Base-by-base conservation (phyloP, 441 rosid genomes). In the Erodium texanum region DNA sequence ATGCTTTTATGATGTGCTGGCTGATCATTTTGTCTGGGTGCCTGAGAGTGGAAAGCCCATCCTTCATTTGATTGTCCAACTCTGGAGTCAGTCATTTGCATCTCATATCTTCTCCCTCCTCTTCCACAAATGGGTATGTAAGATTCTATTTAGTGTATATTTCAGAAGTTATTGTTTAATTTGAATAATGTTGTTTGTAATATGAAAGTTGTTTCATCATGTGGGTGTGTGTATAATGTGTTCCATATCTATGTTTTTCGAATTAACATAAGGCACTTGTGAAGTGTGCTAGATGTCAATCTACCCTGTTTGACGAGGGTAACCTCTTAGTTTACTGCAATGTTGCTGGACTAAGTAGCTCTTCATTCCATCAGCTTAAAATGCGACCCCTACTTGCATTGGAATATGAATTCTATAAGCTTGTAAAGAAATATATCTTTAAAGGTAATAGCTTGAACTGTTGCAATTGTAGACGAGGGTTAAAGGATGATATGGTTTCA, bases 51-150 rank as follows among this genome's bases (percentile, higher is more conserved):
- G 98, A 27, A 81, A 86, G 54, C 83, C 75, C 54, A 90, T 88
- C 23, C 93, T 94, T 70, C 87, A 92, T 81, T 74, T 88, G 85
- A 87, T 94, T 76, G 88, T 92, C 58, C 99, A 85, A 74, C 91
- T 92, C 0, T 94, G 99, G 99, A 94, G 97, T 79, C 99, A 94
- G 78, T 92, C 94, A 14, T 92, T 92, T 79, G 96, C 96, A 66
- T 92, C 97, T 12, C 89, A 92, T 75, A 86, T 92, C 45, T 94
- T 90, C 71, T 62, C 94, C 69, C 96, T 94, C 24, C 78, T 94
- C 65, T 94, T 94, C 64, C 97, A 92, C 77, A 92, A 94, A 83
- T 88, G 97, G 98, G 99, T 94, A 81, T 24, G 83, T 41, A 8
- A 27, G 67, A 69, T 67, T 62, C 20, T 32, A 9, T 61, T 48